Evolutionary conservation across 1,284 basidiomycete genomes (phyloP).

Genomic region (Jaminaea rosea): DNA sequence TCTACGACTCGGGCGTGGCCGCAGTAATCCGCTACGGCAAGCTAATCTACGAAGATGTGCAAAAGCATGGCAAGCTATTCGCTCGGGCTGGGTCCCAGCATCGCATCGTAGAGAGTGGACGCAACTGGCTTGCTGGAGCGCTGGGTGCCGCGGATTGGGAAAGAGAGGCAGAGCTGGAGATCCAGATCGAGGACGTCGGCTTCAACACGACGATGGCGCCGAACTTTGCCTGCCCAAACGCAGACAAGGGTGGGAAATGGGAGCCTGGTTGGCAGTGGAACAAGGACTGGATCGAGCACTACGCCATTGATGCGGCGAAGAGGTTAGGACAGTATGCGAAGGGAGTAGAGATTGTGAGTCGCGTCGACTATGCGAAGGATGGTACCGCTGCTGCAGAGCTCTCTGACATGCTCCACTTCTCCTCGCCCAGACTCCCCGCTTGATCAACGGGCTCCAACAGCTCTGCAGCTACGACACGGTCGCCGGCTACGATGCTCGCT

Average conservation of each 20-base stretch:
- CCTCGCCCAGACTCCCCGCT: slow-evolving; percentile 3
- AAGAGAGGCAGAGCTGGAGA: slow-evolving; percentile 18
- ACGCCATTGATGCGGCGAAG: not conserved
- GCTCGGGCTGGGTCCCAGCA: slow-evolving; percentile 42
- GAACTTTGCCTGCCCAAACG: slow-evolving; percentile 31
- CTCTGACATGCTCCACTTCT: slow-evolving; percentile 16
- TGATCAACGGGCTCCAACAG: slow-evolving; percentile 25
- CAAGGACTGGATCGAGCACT: slow-evolving; percentile 1
- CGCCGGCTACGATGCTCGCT: slow-evolving; percentile 65
- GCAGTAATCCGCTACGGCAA: slow-evolving; percentile 6
- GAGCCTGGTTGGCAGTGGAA: slow-evolving; percentile 8
- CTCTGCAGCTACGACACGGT: slow-evolving; percentile 57
- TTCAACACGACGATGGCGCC: slow-evolving; percentile 44
- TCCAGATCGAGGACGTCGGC: slow-evolving; percentile 35
- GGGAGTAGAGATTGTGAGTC: slow-evolving; percentile 6
- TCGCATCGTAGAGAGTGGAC: slow-evolving; percentile 39
- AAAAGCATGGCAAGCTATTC: slow-evolving; percentile 23
- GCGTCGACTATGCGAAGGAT: slow-evolving; percentile 9
- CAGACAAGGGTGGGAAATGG: slow-evolving; percentile 1
- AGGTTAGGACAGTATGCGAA: not conserved
- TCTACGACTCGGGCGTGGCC: slow-evolving; percentile 14
- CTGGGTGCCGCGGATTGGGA: slow-evolving; percentile 8
- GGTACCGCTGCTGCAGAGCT: not conserved
- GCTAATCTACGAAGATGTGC: slow-evolving; percentile 6
- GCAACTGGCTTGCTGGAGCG: slow-evolving; percentile 19